phyloP scores from a whole-genome alignment of 2,329 filamentous ascomycete genomes.

The Ophiobolus disseminans region DNA sequence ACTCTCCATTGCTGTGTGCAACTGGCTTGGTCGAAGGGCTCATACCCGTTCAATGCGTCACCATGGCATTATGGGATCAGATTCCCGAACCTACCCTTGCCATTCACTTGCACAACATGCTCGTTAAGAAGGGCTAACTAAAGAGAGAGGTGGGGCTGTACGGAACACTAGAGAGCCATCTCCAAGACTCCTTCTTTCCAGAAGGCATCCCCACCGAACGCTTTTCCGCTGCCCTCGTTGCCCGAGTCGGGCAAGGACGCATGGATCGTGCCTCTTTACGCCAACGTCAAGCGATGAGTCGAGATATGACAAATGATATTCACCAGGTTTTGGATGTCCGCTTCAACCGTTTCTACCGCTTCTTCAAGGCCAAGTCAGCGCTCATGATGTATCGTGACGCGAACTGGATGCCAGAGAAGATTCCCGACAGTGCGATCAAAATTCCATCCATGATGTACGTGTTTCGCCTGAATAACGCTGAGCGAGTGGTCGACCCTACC shows the following conservation, averaged over 20 bases:
- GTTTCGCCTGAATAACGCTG: constrained; percentile 11
- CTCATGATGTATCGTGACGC: constrained; percentile 25
- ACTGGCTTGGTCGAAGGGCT: constrained; percentile 56
- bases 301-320: constrained; percentile 10
- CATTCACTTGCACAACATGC: constrained; percentile 59
- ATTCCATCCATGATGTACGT: constrained; percentile 16
- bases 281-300: constrained; percentile 12
- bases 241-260: constrained; percentile 1
- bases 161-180: constrained; percentile 25
- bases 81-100: constrained; percentile 51
- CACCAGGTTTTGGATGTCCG: constrained; percentile 16
- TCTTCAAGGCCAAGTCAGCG: constrained; percentile 16
- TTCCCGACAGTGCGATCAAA: constrained; percentile 18
- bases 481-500: constrained; percentile 8
- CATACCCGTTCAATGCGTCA: constrained; percentile 47
- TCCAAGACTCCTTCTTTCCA: constrained; percentile 19
- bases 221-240: constrained; percentile 10
- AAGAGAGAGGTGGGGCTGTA: constrained; percentile 44
- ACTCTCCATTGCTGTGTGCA: constrained; percentile 59
- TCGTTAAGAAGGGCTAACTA: constrained; percentile 54
- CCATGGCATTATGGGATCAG: constrained; percentile 51
- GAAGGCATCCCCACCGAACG: constrained; percentile 10
- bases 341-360: constrained; percentile 17
- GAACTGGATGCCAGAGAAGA: constrained; percentile 20
- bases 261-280: constrained; percentile 4